Base-by-base conservation (phyloP, 805 yeast species). In the Myxozyma udenii region DNA sequence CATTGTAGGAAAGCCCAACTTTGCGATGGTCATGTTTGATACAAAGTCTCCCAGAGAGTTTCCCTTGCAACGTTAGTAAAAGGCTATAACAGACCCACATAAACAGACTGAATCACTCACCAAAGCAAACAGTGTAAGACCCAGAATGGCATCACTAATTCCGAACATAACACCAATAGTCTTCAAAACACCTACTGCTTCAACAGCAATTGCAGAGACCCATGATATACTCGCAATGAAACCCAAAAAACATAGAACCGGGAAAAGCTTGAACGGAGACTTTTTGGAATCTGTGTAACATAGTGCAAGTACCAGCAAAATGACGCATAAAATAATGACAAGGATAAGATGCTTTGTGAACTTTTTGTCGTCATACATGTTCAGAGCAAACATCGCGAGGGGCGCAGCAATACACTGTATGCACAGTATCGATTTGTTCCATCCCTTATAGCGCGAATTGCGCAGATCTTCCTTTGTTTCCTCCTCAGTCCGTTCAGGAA, bases 41-140 rank as follows among this genome's bases (percentile, higher is more conserved):
- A 90, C 81, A 42, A 90, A 71, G 64, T 91, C 98, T 4, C 98
- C 97, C 4, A 86, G 71, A 1, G 96, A 90, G 66, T 91, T 93
- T 3, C 98, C 98, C 46, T 53, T 52, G 3, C n/a, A 37, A 33
- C 22, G 12, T 23, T 24, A 33, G n/a, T 18, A 14, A 22, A 6
- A 24, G 22, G 21, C 22, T 6, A 19, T 19, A 3, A 37, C 21
- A 23, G 36, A 38, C 4, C 22, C 25, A 25, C 2, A 2, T 5
- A 4, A 36, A 6, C 7, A 12, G 14, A 36, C 12, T 12, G 2
- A 14, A 14, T 11, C 11, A 33, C 55, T 14, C 39, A 53, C 58
- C 39, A 91, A 70, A 0, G 98, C 96, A 67, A 91, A 85, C 0
- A 91, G 75, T 0, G 98, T 91, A 9, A 89, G 70, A 0, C 98